Percentiles rank a stretch among this genome's conserved stretches.
phyloP scores from a whole-genome alignment of 306 rosid species.

The Glycine soja region DNA sequence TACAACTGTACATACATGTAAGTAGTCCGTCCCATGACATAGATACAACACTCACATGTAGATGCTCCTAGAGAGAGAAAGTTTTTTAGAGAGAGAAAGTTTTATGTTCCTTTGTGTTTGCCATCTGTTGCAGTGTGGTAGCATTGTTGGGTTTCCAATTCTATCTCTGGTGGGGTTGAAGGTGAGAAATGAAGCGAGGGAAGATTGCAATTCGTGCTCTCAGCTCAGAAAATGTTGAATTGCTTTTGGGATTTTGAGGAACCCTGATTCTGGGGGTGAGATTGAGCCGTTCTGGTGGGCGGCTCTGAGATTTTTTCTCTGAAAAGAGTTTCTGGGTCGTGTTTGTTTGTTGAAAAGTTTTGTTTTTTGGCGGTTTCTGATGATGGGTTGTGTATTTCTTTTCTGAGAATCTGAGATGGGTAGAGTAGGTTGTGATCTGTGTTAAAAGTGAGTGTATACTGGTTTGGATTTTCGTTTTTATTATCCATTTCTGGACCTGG shows the following conservation, averaged over 20 bases:
- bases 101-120: not conserved
- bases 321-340: conserved; percentile 42
- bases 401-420: conserved; percentile 39
- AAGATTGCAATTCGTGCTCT: conserved; percentile 18
- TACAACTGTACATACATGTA: conserved; percentile 1
- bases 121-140: conserved; percentile 52
- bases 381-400: conserved; percentile 43
- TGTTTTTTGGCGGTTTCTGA: conserved; percentile 33
- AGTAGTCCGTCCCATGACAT: conserved; percentile 39
- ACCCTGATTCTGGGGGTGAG: conserved; percentile 45
- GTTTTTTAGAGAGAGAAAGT: not conserved
- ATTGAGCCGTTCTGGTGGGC: not conserved
- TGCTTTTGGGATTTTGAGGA: conserved; percentile 37
- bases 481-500: conserved; percentile 34
- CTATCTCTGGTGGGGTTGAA: conserved; percentile 20
- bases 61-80: conserved; percentile 42
- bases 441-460: conserved; percentile 14
- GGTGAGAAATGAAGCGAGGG: conserved; percentile 41
- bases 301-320: conserved; percentile 41
- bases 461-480: conserved; percentile 26
- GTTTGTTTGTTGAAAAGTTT: conserved; percentile 30
- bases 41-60: conserved; percentile 56
- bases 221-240: conserved; percentile 15
- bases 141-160: conserved; percentile 51
- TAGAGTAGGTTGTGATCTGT: conserved; percentile 49